Conservation (phyloP, 371 early-diverging fungal genomes). For the Mortierella sp. region DNA sequence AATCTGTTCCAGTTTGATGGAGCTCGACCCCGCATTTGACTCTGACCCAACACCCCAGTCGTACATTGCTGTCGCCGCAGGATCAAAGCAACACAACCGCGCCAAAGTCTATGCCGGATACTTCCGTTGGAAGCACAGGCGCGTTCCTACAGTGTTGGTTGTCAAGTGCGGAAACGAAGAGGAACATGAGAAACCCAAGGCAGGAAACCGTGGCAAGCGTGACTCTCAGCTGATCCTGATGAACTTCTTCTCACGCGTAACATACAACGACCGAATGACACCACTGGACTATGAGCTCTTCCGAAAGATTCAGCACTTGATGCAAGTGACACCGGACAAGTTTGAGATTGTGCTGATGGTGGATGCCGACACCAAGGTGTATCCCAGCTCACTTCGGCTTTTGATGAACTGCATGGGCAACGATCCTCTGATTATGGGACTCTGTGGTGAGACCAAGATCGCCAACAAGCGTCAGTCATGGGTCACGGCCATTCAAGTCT, state of each 20-base stretch:
- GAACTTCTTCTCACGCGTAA: constrained; percentile 89
- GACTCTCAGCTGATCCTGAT: constrained; percentile 96
- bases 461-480: constrained; percentile 87
- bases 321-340: constrained; percentile 83
- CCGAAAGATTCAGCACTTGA: constrained; percentile 78
- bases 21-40: constrained; percentile 68
- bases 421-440: constrained; percentile 85
- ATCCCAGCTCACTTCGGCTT: constrained; percentile 74
- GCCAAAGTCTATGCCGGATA: constrained; percentile 96
- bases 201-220: constrained; percentile 95
- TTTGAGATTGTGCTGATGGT: constrained; percentile 92
- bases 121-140: constrained; percentile 67
- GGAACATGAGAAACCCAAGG: constrained; percentile 79
- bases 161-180: constrained; percentile 85
- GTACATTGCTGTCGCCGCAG: constrained; percentile 91
- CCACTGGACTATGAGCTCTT: constrained; percentile 91
- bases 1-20: constrained; percentile 73
- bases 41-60: constrained; percentile 72
- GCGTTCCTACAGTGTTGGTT: constrained; percentile 78
- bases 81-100: constrained; percentile 85
- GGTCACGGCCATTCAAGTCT: constrained; percentile 96
- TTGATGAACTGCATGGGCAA: constrained; percentile 84
- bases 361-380: constrained; percentile 92
- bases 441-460: constrained; percentile 90
- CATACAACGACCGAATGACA: constrained; percentile 85